phyloP scores from a whole-genome alignment of 805 yeast genomes.

The Isabelozyma gotoi region DNA sequence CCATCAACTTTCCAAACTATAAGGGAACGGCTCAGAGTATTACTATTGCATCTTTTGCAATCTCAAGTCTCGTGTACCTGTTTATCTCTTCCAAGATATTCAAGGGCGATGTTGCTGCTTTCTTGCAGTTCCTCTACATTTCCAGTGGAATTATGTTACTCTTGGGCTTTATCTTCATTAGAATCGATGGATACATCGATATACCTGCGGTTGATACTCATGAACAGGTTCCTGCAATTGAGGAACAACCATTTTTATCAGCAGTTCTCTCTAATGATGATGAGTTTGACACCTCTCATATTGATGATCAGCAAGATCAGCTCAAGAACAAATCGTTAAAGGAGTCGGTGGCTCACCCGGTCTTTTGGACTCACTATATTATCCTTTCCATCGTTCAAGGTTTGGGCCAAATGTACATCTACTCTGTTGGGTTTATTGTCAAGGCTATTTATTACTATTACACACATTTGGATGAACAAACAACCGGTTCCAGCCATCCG shows the following conservation, averaged over 20 bases:
- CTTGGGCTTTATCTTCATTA: slow-evolving; percentile 28
- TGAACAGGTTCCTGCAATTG: slow-evolving; percentile 7
- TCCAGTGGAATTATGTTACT: slow-evolving; percentile 22
- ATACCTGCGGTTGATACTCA: slow-evolving; percentile 4
- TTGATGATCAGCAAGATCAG: neutral
- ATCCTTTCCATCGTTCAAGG: slow-evolving; percentile 33
- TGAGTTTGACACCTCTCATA: neutral
- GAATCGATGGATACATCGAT: slow-evolving; percentile 26
- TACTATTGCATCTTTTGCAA: slow-evolving; percentile 38
- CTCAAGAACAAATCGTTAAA: slow-evolving; percentile 16
- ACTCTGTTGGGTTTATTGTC: slow-evolving; percentile 29
- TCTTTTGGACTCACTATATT: slow-evolving; percentile 32
- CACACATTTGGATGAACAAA: slow-evolving; percentile 3
- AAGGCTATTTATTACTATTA: slow-evolving; percentile 27
- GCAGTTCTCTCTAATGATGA: neutral
- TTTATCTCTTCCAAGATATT: slow-evolving; percentile 17
- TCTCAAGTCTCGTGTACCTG: slow-evolving; percentile 27
- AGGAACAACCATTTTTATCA: slow-evolving; percentile 2
- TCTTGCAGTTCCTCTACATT: slow-evolving; percentile 21
- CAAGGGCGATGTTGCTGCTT: slow-evolving; percentile 19
- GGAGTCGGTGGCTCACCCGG: slow-evolving; percentile 24
- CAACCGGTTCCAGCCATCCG: slow-evolving; percentile 1
- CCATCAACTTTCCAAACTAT: slow-evolving; percentile 27
- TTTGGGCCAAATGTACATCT: slow-evolving; percentile 38
- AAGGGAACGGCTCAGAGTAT: slow-evolving; percentile 37